Base-by-base conservation (phyloP, 2,329 filamentous ascomycete species). In the Penicillium janthinellum region DNA sequence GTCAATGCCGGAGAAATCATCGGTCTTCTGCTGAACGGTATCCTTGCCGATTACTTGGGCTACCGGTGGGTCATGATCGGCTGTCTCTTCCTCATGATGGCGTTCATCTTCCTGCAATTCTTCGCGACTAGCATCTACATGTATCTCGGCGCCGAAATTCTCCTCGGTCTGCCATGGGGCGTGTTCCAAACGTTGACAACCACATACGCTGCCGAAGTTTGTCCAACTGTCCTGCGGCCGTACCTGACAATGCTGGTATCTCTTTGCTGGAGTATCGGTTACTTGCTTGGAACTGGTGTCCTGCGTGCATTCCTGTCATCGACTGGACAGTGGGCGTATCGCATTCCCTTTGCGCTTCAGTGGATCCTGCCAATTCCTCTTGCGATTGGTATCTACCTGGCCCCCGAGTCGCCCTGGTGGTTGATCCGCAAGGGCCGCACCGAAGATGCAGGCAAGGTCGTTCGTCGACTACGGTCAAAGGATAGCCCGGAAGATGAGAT, bases 91-190 rank as follows among this genome's bases (percentile, higher is more conserved):
- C 73, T 74, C 59, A 69, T 83, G 38, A 64, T 70, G 4, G 74
- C 63, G 4, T 80, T 79, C 60, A 76, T 83, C 64, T 83, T 82
- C 63, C 69, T 83, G 47, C 73, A 75, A 47, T 81, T 83, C 72
- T 83, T 83, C 57, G 78, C 81, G 0, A 75, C 76, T 4, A 78
- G 72, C 51, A 73, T 81, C n/a, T 69, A 77, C 50, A 72, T 78
- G 41, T 68, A 81, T 49, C 68, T 82, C 7, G 73, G 77, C 14
- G 79, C 78, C 5, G 73, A 81, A 56, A 73, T 83, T 57, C 69
- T 84, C 12, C 80, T 78, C 51, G 75, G 76, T 34, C 60, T 78
- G 12, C 72, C 74, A 5, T 71, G 70, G 70, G 71, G 70, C 52
- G 66, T 71, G 17, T 71, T 70, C 35, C 57, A 65, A 42, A 65